phyloP scores from a whole-genome alignment of 306 rosid species.

The Malus domestica region DNA sequence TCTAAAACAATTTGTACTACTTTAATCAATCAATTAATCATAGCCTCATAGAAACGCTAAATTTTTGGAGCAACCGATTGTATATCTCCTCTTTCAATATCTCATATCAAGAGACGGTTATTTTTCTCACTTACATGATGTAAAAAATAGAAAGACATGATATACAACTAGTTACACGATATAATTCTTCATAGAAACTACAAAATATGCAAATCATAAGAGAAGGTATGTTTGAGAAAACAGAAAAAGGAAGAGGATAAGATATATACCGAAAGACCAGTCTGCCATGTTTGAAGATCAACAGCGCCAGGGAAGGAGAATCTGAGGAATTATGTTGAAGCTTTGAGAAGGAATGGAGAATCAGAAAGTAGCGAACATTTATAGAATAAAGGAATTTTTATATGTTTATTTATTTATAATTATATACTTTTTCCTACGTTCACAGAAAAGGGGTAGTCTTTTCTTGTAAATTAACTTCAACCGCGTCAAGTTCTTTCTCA shows the following conservation, averaged over 20 bases:
- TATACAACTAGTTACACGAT: too few relatives aligned
- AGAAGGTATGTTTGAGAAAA: neutral
- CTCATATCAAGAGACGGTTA: too few relatives aligned
- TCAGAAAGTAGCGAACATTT: neutral
- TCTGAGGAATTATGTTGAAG: neutral
- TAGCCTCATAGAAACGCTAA: neutral
- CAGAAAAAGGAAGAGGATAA: neutral
- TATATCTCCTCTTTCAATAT: too few relatives aligned
- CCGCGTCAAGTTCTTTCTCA: neutral
- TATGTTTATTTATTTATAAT: neutral
- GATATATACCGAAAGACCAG: neutral
- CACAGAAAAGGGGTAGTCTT: neutral
- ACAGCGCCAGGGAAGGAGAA: neutral
- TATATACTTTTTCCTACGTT: neutral
- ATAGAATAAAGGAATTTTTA: neutral
- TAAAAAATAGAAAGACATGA: too few relatives aligned
- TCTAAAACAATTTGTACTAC: neutral
- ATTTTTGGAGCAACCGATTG: too few relatives aligned
- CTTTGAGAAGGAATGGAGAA: neutral
- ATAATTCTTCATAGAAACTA: too few relatives aligned
- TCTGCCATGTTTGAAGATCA: neutral
- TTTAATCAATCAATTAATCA: neutral
- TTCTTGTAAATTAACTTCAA: neutral
- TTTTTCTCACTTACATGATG: too few relatives aligned
- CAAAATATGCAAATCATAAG: neutral